A percentile compares a stretch with the other conserved stretches of the same genome.
Conservation (phyloP, 176 grass and related monocot genomes). For the Lolium multiflorum region DNA sequence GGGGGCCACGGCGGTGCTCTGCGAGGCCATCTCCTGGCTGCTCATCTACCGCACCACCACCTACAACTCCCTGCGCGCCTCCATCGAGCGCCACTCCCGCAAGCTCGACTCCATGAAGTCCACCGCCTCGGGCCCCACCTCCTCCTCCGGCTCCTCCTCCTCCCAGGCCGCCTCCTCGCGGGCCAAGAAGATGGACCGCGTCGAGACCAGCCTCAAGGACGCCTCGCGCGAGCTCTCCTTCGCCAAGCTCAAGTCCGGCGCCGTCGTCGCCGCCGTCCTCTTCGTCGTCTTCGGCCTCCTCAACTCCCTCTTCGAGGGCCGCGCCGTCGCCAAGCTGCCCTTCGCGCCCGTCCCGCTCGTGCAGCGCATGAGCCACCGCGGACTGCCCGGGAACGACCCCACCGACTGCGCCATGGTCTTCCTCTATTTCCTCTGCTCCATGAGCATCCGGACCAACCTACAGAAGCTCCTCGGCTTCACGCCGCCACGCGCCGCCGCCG, state of each 20-base stretch:
- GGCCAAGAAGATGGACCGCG: slow-evolving; percentile 96
- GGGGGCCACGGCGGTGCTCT: slow-evolving; percentile 74
- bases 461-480: slow-evolving; percentile 94
- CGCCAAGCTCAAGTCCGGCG: slow-evolving; percentile 97
- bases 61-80: slow-evolving; percentile 94
- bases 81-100: slow-evolving; percentile 90
- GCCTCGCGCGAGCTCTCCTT: slow-evolving; percentile 90
- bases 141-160: slow-evolving; percentile 25
- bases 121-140: slow-evolving; percentile 9
- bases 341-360: slow-evolving; percentile 78
- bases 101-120: slow-evolving; percentile 96
- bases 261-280: slow-evolving; percentile 84
- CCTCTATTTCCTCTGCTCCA: slow-evolving; percentile 99
- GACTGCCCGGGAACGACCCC: slow-evolving; percentile 76
- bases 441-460: slow-evolving; percentile 96
- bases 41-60: slow-evolving; percentile 97
- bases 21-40: slow-evolving; percentile 96
- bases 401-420: slow-evolving; percentile 99
- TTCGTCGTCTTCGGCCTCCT: slow-evolving; percentile 96
- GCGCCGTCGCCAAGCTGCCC: slow-evolving; percentile 82
- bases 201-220: slow-evolving; percentile 94
- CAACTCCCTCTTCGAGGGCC: slow-evolving; percentile 96
- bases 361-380: slow-evolving; percentile 97
- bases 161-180: slow-evolving; percentile 58
- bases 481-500: slow-evolving; percentile 70